Conservation (phyloP, 2,329 filamentous ascomycete species). For the Colletotrichum lentis region DNA sequence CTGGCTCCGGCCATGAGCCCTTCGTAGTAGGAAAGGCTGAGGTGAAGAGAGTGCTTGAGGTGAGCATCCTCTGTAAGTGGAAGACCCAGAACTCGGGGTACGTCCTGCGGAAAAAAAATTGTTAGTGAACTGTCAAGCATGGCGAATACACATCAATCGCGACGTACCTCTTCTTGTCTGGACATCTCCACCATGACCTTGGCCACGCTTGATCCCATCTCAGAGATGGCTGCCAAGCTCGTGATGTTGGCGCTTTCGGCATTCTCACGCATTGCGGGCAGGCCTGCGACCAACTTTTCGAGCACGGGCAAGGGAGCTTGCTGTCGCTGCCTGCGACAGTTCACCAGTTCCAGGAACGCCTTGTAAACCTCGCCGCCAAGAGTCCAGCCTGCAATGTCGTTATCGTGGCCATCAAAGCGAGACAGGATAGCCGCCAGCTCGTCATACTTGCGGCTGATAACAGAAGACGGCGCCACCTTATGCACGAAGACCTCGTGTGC, state of each 20-base stretch:
- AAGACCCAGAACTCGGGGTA: constrained; percentile 63
- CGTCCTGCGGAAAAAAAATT: constrained; percentile 48
- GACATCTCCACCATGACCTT: constrained; percentile 65
- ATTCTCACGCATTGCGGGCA: constrained; percentile 63
- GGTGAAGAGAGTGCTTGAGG: constrained; percentile 73
- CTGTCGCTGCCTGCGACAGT: constrained; percentile 52
- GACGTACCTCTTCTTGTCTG: constrained; percentile 65
- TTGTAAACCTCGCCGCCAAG: constrained; percentile 82
- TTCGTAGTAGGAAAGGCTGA: constrained; percentile 74
- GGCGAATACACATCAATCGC: not conserved
- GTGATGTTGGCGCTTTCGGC: constrained; percentile 51
- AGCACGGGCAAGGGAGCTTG: constrained; percentile 56
- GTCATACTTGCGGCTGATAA: constrained; percentile 83
- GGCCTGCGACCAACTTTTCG: constrained; percentile 64
- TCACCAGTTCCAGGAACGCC: constrained; percentile 64
- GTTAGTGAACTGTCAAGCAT: constrained; percentile 37
- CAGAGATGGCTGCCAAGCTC: constrained; percentile 77
- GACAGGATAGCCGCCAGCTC: constrained; percentile 73
- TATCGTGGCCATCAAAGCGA: constrained; percentile 72
- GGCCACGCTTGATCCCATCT: constrained; percentile 81
- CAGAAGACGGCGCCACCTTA: constrained; percentile 80
- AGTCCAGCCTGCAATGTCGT: constrained; percentile 75
- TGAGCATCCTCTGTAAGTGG: constrained; percentile 78
- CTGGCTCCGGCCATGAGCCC: constrained; percentile 62
- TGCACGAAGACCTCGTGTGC: constrained; percentile 85